These are phyloP conservation scores for Xylaria venustula DNA, from an alignment of 495 filamentous ascomycete species.

Conservation along the genomic window DNA sequence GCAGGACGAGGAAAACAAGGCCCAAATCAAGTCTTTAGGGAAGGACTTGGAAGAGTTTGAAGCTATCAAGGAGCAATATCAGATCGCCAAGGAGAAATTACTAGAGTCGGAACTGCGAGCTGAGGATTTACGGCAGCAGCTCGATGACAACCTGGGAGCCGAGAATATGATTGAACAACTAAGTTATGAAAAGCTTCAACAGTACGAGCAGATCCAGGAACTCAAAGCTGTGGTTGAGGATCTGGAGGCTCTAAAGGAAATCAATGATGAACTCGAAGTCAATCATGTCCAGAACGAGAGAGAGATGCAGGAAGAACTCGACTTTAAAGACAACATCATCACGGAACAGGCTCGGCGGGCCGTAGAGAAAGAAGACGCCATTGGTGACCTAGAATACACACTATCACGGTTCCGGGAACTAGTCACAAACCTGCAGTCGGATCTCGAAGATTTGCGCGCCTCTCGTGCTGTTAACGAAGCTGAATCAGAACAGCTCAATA, in stretches of 20 bases:
- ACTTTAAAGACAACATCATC: slow-evolving; percentile 75
- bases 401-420: slow-evolving; percentile 83
- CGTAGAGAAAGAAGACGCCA: slow-evolving; percentile 65
- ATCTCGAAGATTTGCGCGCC: slow-evolving; percentile 87
- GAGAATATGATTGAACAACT: slow-evolving; percentile 94
- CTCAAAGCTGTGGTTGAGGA: slow-evolving; percentile 79
- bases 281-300: slow-evolving; percentile 91
- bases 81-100: slow-evolving; percentile 67
- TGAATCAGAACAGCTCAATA: slow-evolving; percentile 82
- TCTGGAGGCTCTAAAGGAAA: slow-evolving; percentile 80
- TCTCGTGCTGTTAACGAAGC: slow-evolving; percentile 89
- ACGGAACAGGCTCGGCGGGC: slow-evolving; percentile 69
- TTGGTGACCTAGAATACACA: slow-evolving; percentile 88
- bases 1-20: slow-evolving; percentile 74
- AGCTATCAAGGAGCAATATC: slow-evolving; percentile 67
- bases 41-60: slow-evolving; percentile 73
- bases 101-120: slow-evolving; percentile 70
- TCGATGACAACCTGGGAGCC: slow-evolving; percentile 81
- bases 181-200: slow-evolving; percentile 76
- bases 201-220: slow-evolving; percentile 80
- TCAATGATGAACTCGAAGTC: slow-evolving; percentile 90
- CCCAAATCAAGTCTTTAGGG: slow-evolving; percentile 75
- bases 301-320: slow-evolving; percentile 90
- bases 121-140: slow-evolving; percentile 84
- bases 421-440: slow-evolving; percentile 79